Evolutionary conservation across 192 early-diverging fungal genomes (phyloP).

Genomic region (Borealophlyctis nickersoniae): DNA sequence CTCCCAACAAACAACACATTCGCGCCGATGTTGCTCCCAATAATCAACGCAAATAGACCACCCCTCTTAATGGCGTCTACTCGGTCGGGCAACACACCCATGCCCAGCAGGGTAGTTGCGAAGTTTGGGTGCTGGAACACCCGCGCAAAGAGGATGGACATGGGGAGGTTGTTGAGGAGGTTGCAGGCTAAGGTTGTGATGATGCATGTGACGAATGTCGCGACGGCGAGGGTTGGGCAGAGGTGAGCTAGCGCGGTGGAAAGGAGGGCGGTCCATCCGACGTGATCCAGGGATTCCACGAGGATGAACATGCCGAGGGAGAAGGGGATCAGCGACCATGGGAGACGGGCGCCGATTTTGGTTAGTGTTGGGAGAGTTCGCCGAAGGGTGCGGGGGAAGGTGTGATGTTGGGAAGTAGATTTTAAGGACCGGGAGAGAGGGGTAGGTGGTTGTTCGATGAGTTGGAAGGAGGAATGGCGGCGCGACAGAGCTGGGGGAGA

Average conservation of each 20-base stretch:
- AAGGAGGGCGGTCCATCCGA: slow-evolving; percentile 70
- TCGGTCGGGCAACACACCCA: slow-evolving; percentile 7
- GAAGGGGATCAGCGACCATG: slow-evolving; percentile 76
- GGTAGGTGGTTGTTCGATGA: not conserved
- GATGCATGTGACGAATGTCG: slow-evolving; percentile 57
- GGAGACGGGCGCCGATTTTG: slow-evolving; percentile 49
- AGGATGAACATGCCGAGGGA: slow-evolving; percentile 84
- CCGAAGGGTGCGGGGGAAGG: not conserved
- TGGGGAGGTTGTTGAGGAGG: slow-evolving; percentile 80
- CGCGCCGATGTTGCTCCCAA: slow-evolving; percentile 81
- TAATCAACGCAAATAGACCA: slow-evolving; percentile 67
- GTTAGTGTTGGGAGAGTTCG: slow-evolving; percentile 3
- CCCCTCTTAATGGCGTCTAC: slow-evolving; percentile 44
- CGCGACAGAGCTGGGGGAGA: not conserved
- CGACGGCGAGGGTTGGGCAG: slow-evolving; percentile 37
- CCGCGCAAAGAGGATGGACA: slow-evolving; percentile 77
- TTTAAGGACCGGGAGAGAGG: no score
- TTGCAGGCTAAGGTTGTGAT: slow-evolving; percentile 69
- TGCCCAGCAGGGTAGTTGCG: slow-evolving; percentile 26
- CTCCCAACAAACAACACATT: slow-evolving; percentile 71
- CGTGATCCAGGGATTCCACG: slow-evolving; percentile 62
- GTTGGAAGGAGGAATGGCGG: no score
- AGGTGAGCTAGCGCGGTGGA: slow-evolving; percentile 56
- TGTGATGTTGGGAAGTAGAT: not conserved
- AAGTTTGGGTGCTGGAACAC: slow-evolving; percentile 68